Evolutionary conservation across 2,329 filamentous ascomycete species (phyloP).

Genomic region (Lachnellula cervina): DNA sequence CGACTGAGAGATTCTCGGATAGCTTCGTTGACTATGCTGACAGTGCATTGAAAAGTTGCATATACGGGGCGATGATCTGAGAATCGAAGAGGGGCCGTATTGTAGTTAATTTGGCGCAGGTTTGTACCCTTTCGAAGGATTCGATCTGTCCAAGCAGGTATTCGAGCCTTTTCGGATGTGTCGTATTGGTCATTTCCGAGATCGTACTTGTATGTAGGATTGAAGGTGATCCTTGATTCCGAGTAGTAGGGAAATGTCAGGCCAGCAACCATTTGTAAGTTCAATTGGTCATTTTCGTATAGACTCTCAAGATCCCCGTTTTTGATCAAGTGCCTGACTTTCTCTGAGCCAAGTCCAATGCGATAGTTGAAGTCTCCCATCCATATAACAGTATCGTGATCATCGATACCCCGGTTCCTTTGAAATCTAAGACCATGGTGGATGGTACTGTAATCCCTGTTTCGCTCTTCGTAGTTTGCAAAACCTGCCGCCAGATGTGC

Average conservation of each 20-base stretch:
- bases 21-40: conserved; percentile 74
- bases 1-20: conserved; percentile 67
- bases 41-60: conserved; percentile 77
- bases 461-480: conserved; percentile 92
- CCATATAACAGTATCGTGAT: conserved; percentile 88
- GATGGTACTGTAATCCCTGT: conserved; percentile 70
- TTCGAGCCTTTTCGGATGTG: conserved; percentile 90
- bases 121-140: conserved; percentile 82
- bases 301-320: conserved; percentile 69
- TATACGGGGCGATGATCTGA: conserved; percentile 97
- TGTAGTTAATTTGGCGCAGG: conserved; percentile 77
- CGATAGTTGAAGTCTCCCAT: conserved; percentile 98
- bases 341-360: conserved; percentile 78
- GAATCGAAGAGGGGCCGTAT: conserved; percentile 75
- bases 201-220: conserved; percentile 95
- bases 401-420: conserved; percentile 81
- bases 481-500: conserved; percentile 95
- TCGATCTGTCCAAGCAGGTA: conserved; percentile 96
- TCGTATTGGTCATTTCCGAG: conserved; percentile 85
- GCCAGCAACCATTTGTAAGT: conserved; percentile 93
- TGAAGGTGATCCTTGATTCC: conserved; percentile 80
- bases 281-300: conserved; percentile 93
- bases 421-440: conserved; percentile 85
- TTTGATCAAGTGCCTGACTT: conserved; percentile 68
- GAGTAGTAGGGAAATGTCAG: conserved; percentile 88